Base-by-base conservation (phyloP, 225 moss, liverwort and hornwort species). In the Physcomitrium patens region DNA sequence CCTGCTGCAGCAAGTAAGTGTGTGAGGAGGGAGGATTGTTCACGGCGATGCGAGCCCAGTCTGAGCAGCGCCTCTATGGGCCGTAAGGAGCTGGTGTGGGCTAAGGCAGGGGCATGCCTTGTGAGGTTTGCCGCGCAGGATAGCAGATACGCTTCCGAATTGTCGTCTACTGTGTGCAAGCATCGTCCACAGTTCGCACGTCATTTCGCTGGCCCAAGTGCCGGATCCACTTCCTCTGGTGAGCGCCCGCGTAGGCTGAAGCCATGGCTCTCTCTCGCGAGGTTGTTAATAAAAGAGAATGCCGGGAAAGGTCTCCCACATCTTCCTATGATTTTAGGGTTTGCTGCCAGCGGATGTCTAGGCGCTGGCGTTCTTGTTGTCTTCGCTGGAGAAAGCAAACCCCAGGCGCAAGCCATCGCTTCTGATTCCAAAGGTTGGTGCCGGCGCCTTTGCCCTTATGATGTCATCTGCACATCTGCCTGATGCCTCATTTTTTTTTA, bases 271-370 rank as follows among this genome's bases (percentile, higher is more conserved):
- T 48, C 12, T 1, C 52, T 0, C 0, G 0, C 22, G 12, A 48
- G 76, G 0, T 43, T 48, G 0, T 53, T 57, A 11, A 27, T 51
- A 14, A 72, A 73, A 73, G 20, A 73, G 15, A 77, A 62, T 56
- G 0, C 62, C 55, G 62, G 19, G 45, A 62, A 17, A 46, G 60
- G 47, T 3, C 4, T 82, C 10, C 51, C 69, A 4, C 80, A 78
- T 74, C 69, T 78, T 49, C 75, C 62, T 9, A 5, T 85, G 0
- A 28, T 80, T 65, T 65, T 87, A 87, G 85, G 85, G 0, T 80
- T 87, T 76, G 79, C 82, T 9, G 3, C 69, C 8, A 87, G 48
- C 31, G 85, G 87, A 45, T 87, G 82, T 41, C n/a, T 87, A 23
- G 57, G 87, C 20, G 80, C 66, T 0, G 0, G 82, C 10, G 68